These are phyloP conservation scores for Saturnispora quitensis DNA, from an alignment of 805 yeast species.

Conservation along the genomic window DNA sequence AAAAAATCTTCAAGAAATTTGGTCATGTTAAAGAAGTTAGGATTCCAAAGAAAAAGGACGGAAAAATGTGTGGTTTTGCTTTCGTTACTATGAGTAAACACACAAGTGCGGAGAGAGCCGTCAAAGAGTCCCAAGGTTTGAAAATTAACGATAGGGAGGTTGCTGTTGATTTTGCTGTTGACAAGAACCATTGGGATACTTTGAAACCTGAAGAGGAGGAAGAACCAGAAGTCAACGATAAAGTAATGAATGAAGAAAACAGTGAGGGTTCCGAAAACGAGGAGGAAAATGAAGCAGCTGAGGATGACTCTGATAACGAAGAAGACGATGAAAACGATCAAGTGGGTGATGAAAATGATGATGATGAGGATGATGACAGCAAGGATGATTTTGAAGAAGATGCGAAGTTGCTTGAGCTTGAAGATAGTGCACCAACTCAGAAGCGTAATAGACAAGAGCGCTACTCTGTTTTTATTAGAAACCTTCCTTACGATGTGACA, in stretches of 20 bases:
- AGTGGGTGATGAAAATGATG: constrained; percentile 20
- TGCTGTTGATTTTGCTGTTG: constrained; percentile 89
- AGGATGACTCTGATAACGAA: constrained; percentile 26
- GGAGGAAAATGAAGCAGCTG: constrained; percentile 29
- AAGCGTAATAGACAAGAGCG: constrained; percentile 56
- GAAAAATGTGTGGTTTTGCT: constrained; percentile 90
- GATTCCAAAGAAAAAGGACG: constrained; percentile 82
- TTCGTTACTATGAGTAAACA: constrained; percentile 84
- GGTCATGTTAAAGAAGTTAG: constrained; percentile 86
- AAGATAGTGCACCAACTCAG: constrained; percentile 31
- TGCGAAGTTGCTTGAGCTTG: constrained; percentile 24
- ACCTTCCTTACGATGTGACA: constrained; percentile 91
- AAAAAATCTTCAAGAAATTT: constrained; percentile 58
- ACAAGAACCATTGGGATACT: constrained; percentile 74
- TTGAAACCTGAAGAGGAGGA: constrained; percentile 38
- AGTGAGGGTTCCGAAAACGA: constrained; percentile 24
- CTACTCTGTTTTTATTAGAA: constrained; percentile 76
- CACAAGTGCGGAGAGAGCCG: constrained; percentile 69
- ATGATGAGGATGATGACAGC: constrained; percentile 14
- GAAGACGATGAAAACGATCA: constrained; percentile 26
- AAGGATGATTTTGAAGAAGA: constrained; percentile 18
- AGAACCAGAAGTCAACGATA: constrained; percentile 31
- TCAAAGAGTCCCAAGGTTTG: constrained; percentile 63
- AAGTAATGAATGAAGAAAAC: constrained; percentile 18
- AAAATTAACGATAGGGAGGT: constrained; percentile 86